A percentile compares a stretch with the other conserved stretches of the same genome.
phyloP scores from a whole-genome alignment of 495 filamentous ascomycete genomes.

The Cairneyella variabilis region DNA sequence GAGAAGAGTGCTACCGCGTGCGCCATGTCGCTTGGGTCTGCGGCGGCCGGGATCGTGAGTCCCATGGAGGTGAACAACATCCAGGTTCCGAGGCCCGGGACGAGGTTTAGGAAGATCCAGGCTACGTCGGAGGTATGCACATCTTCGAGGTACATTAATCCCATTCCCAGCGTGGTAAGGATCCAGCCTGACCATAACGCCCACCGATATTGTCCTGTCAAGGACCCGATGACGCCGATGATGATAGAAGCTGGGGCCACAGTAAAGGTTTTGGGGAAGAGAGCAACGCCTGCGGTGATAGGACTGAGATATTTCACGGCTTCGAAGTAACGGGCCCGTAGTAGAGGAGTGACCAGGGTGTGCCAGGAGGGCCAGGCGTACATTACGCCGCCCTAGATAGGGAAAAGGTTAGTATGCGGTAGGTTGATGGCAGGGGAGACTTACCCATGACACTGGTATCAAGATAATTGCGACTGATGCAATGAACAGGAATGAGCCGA shows the following conservation, averaged over 20 bases:
- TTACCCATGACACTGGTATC: conserved; percentile 41
- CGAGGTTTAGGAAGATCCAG: conserved; percentile 51
- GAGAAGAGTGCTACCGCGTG: conserved; percentile 54
- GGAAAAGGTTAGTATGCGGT: background rate
- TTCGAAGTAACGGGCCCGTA: conserved; percentile 67
- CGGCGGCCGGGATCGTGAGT: conserved; percentile 41
- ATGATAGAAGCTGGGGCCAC: conserved; percentile 42
- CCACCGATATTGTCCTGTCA: conserved; percentile 42
- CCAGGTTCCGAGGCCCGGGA: conserved; percentile 51
- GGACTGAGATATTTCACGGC: conserved; percentile 53
- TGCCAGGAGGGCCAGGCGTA: conserved; percentile 51
- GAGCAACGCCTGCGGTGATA: conserved; percentile 55
- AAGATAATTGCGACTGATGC: conserved; percentile 41
- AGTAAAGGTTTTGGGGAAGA: conserved; percentile 54
- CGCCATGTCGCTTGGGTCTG: conserved; percentile 40
- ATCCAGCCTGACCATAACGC: conserved; percentile 53
- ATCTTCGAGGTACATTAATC: conserved; percentile 47
- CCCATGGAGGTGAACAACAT: conserved; percentile 47
- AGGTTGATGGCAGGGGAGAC: background rate
- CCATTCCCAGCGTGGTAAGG: conserved; percentile 40
- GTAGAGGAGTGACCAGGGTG: conserved; percentile 55
- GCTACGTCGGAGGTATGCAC: conserved; percentile 37
- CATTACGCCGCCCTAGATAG: conserved; percentile 47
- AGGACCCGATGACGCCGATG: conserved; percentile 45
- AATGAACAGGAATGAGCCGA: conserved; percentile 54